A percentile compares a stretch with the other conserved stretches of the same genome.
phyloP scores from a whole-genome alignment of 768 basidiomycete genomes.

The Mycena leptocephala region DNA sequence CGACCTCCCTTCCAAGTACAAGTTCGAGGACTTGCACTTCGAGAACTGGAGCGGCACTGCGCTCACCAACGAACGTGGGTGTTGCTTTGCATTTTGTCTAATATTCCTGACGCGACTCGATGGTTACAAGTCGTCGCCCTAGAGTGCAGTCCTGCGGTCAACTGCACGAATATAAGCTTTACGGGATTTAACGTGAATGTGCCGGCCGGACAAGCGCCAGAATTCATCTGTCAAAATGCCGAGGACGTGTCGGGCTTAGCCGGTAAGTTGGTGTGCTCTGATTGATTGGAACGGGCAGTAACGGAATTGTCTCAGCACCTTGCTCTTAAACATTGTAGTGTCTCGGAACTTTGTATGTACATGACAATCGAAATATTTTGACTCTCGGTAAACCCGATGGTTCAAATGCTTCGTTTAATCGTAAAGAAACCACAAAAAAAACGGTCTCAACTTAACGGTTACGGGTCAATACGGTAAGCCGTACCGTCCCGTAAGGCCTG shows the following conservation, averaged over 20 bases:
- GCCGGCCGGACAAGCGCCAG: constrained; percentile 53
- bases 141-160: constrained; percentile 64
- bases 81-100: not conserved
- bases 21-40: constrained; percentile 65
- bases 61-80: constrained; percentile 55
- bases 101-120: not conserved
- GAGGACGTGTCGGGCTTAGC: constrained; percentile 50
- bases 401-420: too few species aligned
- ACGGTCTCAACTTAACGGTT: too few species aligned
- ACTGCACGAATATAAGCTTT: constrained; percentile 64
- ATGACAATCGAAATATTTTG: too few species aligned
- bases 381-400: too few species aligned
- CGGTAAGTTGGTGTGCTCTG: not conserved
- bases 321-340: not conserved
- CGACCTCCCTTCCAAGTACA: constrained; percentile 64
- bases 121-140: constrained; percentile 60
- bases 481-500: too few species aligned
- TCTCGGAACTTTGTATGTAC: too few species aligned
- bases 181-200: constrained; percentile 56
- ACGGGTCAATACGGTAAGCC: too few species aligned
- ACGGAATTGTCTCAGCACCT: not conserved
- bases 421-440: too few species aligned
- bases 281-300: not conserved
- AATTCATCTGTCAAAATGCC: constrained; percentile 66
- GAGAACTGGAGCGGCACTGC: constrained; percentile 65